Percentiles rank a stretch among this genome's conserved stretches.
Evolutionary conservation across 164 flowering plant genomes (phyloP).

Genomic region (Amborella trichopoda): DNA sequence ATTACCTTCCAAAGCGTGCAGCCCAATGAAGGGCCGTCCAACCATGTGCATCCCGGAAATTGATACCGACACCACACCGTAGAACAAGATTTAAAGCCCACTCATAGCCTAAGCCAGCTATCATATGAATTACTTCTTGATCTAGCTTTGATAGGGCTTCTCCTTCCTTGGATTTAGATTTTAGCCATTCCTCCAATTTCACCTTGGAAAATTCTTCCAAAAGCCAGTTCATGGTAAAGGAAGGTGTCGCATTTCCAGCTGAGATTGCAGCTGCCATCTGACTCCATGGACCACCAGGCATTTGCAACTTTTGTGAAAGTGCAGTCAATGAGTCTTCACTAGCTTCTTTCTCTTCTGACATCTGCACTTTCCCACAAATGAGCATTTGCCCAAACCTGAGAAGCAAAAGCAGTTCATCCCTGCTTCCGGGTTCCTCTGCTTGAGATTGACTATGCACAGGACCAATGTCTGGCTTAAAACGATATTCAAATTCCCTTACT

Average conservation of each 20-base stretch:
- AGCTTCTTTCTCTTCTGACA: conserved; percentile 20
- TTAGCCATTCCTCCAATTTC: conserved; percentile 65
- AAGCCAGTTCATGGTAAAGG: conserved; percentile 47
- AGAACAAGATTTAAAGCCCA: conserved; percentile 83
- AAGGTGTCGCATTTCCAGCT: conserved; percentile 43
- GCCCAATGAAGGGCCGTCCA: conserved; percentile 99
- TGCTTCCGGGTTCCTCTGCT: conserved; percentile 25
- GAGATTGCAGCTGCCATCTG: conserved; percentile 45
- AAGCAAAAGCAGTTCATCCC: conserved; percentile 62
- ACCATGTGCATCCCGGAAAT: conserved; percentile 87
- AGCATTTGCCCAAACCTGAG: conserved; percentile 65
- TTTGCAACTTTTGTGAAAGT: conserved; percentile 15
- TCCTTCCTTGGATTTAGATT: conserved; percentile 19
- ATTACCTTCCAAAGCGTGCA: conserved; percentile 93
- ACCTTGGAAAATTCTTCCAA: conserved; percentile 71
- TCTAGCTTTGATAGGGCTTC: conserved; percentile 71
- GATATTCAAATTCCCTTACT: conserved; percentile 82
- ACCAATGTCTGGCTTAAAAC: conserved; percentile 19
- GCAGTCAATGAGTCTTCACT: conserved; percentile 17
- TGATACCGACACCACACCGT: conserved; percentile 48
- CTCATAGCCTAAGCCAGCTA: conserved; percentile 86
- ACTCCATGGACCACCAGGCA: conserved; percentile 47
- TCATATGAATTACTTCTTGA: conserved; percentile 86
- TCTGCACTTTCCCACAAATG: conserved; percentile 22
- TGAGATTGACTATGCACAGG: conserved; percentile 10